Conservation (phyloP, 1,284 basidiomycete genomes). For the Hemileia vastatrix region DNA sequence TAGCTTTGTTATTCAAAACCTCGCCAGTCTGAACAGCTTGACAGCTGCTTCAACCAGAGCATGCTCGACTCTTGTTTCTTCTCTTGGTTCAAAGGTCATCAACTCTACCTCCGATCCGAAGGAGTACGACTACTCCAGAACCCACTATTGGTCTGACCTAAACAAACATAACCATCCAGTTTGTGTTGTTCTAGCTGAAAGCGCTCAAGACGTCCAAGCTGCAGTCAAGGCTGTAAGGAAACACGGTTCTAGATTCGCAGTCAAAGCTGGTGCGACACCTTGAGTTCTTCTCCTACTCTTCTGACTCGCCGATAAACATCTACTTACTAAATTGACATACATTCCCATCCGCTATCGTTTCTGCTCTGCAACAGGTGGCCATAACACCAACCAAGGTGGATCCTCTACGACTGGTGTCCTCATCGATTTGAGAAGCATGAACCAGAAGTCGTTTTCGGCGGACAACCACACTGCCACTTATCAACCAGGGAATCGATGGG, state of each 20-base stretch:
- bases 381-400: too few relatives aligned
- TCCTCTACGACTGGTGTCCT: too few relatives aligned
- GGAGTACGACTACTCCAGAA: background rate
- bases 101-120: background rate
- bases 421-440: too few relatives aligned
- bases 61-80: background rate
- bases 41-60: background rate
- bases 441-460: too few relatives aligned
- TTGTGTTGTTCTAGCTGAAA: background rate
- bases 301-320: too few relatives aligned
- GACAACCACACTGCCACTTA: too few relatives aligned
- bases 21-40: too few relatives aligned
- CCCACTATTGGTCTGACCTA: background rate
- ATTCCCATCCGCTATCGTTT: slow-evolving; percentile 18
- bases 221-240: background rate
- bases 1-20: too few relatives aligned
- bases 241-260: slow-evolving; percentile 23
- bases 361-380: too few relatives aligned
- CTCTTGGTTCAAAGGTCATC: background rate
- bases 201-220: background rate
- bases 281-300: too few relatives aligned
- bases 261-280: slow-evolving; percentile 24
- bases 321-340: slow-evolving; percentile 19
- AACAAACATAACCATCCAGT: background rate
- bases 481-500: slow-evolving; percentile 28